Base-by-base conservation (phyloP, 2,329 filamentous ascomycete species). In the Monosporascus sp. region DNA sequence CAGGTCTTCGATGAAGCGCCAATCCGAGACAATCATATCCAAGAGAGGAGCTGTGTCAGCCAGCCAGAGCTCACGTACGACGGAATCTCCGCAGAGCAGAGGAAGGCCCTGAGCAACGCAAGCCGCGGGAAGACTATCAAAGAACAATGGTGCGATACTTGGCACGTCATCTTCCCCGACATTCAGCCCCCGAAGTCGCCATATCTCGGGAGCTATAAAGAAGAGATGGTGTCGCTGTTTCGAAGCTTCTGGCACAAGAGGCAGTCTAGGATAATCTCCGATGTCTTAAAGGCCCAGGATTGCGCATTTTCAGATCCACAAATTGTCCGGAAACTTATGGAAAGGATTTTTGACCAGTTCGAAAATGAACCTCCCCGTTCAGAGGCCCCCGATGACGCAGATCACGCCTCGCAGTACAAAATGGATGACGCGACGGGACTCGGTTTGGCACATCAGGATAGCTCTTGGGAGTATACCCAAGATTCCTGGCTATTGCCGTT, bases 61-160 rank as follows among this genome's bases (percentile, higher is more conserved):
- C 25, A 27, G 9, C 25, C 37, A 15, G n/a, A 50, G 3, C 52
- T 14, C 17, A 45, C 31, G 4, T 50, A 46, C 24, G 55, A 56
- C 5, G 59, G 59, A 6, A 58, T 62, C 27, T 56, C 57, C 0
- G 57, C 59, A n/a, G 53, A 57, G 7, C 58, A 60, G 22, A 58
- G 58, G 0, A 55, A 55, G 11, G 52, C 51, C 25, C 52, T 62
- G 17, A 52, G 57, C 15, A 55, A 55, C 3, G 51, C 55, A 0
- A 60, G 58, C 8, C 59, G 56, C 14, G 59, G 61, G 17, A 63
- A 57, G 20, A 60, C 25, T 27, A 56, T 50, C 27, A 57, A 43
- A 37, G 56, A 60, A 14, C 61, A 63, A 45, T 64, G 61, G 62
- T 63, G 55, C 18, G 52, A 55, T 7, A 60, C 63, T 6, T 64